Evolutionary conservation across 2,329 filamentous ascomycete species (phyloP), one percentile per base, ranked within the genome.

Genomic region (Sclerotinia borealis): DNA sequence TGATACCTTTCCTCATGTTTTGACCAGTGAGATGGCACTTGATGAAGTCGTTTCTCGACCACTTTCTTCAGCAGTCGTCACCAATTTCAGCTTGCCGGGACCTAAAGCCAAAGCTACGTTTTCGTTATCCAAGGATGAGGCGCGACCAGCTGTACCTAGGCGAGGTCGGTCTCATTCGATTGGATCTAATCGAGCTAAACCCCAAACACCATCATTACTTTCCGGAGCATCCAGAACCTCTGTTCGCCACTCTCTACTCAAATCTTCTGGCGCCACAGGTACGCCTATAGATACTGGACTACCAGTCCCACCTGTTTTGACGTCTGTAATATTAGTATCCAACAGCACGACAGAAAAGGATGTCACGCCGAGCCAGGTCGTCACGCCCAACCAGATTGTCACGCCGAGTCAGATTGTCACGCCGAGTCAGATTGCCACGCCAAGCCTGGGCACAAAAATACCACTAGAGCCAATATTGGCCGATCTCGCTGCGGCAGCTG

Each of bases 1-100:
- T 29, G 68, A 71, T 56, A 59, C 66, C 17, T 71, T 71, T 52
- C 69, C 70, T 7, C 69, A 70, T 50, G 69, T 65, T 37, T 56
- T 61, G 19, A 64, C 68, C 10, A 69, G 68, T 2, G 63, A 68
- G 43, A 47, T 65, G 36, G 66, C 60, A 25, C 50, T 62, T 15
- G 67, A 65, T 37, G 68, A 68, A 27, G 31, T 43, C 13, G 22
- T 37, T 10, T 45, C 43, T 31, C 48, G 19, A 6, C 58, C 59
- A 3, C 65, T 70, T 52, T 67, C 70, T n/a, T 67, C 70, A 8
- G 65, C 63, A 7, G 55, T 73, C 8, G 64, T 67, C 17, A 73
- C 71, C 9, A 73, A 71, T 37, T 73, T 73, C 54, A 72, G 68
- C 56, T 59, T 73, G 10, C 67, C 70, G 50, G 70, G 68, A 15